These are phyloP conservation scores for Phanerochaete sordida DNA, from an alignment of 768 basidiomycete species.

Conservation along the genomic window DNA sequence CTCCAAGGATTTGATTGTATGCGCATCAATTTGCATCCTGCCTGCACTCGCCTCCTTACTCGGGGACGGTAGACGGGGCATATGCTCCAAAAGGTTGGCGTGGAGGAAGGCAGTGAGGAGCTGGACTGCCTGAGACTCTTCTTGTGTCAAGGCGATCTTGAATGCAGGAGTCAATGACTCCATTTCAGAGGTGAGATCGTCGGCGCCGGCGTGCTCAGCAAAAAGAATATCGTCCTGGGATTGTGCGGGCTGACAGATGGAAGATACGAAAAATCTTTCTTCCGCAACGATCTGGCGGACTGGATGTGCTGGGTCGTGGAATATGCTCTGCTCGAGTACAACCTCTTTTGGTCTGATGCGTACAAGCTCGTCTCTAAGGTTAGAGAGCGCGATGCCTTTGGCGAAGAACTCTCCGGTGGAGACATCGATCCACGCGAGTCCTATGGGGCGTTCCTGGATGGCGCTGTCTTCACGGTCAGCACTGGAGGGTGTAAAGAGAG, in stretches of 20 bases:
- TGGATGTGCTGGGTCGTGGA: conserved; percentile 37
- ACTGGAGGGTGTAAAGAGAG: conserved; percentile 38
- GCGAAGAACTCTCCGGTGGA: conserved; percentile 94
- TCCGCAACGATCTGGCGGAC: conserved; percentile 48
- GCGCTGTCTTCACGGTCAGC: not conserved
- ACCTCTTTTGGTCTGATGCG: conserved; percentile 82
- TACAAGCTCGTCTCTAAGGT: conserved; percentile 75
- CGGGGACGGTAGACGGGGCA: conserved; percentile 61
- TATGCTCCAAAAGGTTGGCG: conserved; percentile 70
- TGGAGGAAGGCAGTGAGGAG: conserved; percentile 65
- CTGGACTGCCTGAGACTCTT: conserved; percentile 55
- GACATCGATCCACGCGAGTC: conserved; percentile 92
- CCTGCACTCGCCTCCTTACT: conserved; percentile 48
- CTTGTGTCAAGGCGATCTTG: conserved; percentile 20
- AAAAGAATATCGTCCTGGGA: not conserved
- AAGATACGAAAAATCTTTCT: conserved; percentile 55
- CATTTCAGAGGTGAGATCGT: conserved; percentile 19
- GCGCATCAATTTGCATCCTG: conserved; percentile 87
- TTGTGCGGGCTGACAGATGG: conserved; percentile 22
- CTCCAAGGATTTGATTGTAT: conserved; percentile 87
- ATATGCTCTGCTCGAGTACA: conserved; percentile 52
- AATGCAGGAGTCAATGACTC: not conserved
- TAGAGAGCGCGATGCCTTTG: conserved; percentile 49
- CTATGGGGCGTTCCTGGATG: conserved; percentile 29
- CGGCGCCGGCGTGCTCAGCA: conserved; percentile 10